Percentiles rank a stretch among this genome's conserved stretches.
phyloP scores from a whole-genome alignment of 2,329 filamentous ascomycete genomes.

The Colletotrichum eleusines region DNA sequence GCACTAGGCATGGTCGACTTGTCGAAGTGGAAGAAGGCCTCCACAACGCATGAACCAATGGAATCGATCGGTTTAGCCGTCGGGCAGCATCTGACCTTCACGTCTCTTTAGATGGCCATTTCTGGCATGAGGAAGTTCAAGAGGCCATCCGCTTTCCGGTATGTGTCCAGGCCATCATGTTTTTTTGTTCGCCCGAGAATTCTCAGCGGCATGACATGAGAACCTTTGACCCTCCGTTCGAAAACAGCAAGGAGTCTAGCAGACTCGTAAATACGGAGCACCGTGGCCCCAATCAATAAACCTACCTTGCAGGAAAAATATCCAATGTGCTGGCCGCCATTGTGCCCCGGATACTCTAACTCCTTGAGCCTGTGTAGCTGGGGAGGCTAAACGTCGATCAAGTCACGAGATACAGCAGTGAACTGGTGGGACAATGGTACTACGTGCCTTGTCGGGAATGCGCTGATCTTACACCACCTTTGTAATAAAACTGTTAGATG shows the following conservation, averaged over 20 bases:
- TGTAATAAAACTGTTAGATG: not conserved
- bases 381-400: not conserved
- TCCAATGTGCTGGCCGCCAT: not conserved
- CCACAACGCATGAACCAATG: not conserved
- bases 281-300: too few species aligned
- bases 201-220: not conserved
- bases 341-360: not conserved
- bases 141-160: not conserved
- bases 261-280: not conserved
- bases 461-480: not conserved
- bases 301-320: not conserved
- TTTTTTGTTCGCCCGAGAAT: not conserved
- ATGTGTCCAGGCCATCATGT: not conserved
- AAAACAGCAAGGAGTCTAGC: not conserved
- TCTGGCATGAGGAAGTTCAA: not conserved
- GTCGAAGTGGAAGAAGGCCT: not conserved
- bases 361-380: not conserved
- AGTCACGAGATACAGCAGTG: not conserved
- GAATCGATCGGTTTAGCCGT: not conserved
- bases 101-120: not conserved
- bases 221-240: not conserved
- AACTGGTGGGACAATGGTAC: not conserved
- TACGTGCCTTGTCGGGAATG: not conserved
- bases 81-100: not conserved
- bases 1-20: not conserved